A percentile compares a stretch with the other conserved stretches of the same genome.
Conservation (phyloP, 2,329 filamentous ascomycete species). For the Colletotrichum sp. region DNA sequence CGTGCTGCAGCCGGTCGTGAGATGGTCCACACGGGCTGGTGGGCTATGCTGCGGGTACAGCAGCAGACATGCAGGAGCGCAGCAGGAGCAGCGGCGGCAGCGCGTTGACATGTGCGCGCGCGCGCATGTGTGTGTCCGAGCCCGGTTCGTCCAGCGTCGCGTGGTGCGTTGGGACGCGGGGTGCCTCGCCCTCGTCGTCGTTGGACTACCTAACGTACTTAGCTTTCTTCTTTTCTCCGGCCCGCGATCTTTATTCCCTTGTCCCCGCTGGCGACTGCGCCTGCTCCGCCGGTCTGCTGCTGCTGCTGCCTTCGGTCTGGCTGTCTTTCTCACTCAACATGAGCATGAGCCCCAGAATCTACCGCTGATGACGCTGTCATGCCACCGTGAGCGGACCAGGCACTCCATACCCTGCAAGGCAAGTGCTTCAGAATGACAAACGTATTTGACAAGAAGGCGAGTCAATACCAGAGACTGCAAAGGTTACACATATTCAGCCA, state of each 20-base stretch:
- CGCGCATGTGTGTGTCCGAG: not conserved
- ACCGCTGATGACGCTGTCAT: not conserved
- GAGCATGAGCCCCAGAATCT: not conserved
- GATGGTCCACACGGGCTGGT: not conserved
- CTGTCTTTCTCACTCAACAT: not conserved
- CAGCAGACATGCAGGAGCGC: not conserved
- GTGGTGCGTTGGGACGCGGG: not conserved
- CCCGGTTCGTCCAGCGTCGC: not conserved
- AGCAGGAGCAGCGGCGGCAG: not conserved
- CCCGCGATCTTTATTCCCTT: not conserved
- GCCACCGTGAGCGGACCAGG: not conserved
- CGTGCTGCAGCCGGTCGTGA: not conserved
- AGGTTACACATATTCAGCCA: not conserved
- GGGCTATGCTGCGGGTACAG: not conserved
- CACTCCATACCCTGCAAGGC: too few relatives aligned
- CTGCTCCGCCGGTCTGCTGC: not conserved
- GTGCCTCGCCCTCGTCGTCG: not conserved
- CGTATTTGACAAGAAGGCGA: not conserved
- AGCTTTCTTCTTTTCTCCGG: fast-evolving
- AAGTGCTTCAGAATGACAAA: not conserved
- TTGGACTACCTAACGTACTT: not conserved
- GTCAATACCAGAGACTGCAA: not conserved
- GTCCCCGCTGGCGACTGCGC: not conserved
- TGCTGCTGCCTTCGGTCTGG: not conserved
- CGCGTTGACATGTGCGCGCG: not conserved